Evolutionary conservation across 108 stramenopile genomes (phyloP).

Genomic region (Skeletonema menzelii): DNA sequence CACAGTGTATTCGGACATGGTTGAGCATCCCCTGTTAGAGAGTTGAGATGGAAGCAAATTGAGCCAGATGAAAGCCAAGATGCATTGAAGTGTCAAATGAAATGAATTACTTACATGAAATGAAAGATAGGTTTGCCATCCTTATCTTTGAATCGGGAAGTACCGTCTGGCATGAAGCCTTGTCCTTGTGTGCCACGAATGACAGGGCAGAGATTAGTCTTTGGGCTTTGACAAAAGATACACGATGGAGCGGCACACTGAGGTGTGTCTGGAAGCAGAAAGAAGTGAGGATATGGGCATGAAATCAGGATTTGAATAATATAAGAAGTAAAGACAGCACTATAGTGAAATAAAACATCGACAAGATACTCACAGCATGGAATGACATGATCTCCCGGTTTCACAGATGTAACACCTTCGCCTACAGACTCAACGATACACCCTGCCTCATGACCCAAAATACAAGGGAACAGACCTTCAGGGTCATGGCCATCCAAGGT

Average conservation of each 20-base stretch:
- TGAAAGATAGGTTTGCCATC: constrained; percentile 75
- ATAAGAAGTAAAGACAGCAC: too few species aligned
- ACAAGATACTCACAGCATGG: constrained; percentile 59
- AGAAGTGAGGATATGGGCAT: too few species aligned
- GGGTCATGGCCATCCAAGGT: constrained; percentile 90
- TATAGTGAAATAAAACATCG: not conserved
- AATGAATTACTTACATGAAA: constrained; percentile 57
- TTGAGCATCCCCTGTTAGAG: constrained; percentile 56
- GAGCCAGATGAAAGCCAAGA: too few species aligned
- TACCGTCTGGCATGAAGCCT: constrained; percentile 84
- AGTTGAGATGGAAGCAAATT: too few species aligned
- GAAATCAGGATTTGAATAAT: too few species aligned
- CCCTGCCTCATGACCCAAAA: constrained; percentile 79
- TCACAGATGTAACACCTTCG: constrained; percentile 78
- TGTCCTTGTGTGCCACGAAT: constrained; percentile 83
- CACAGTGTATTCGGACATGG: constrained; percentile 88
- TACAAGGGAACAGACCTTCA: constrained; percentile 90
- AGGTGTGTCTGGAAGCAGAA: constrained; percentile 51
- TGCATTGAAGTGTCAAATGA: too few species aligned
- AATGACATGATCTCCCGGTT: constrained; percentile 88
- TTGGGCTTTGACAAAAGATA: constrained; percentile 86
- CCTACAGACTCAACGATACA: constrained; percentile 89
- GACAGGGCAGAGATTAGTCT: constrained; percentile 91
- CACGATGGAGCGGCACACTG: constrained; percentile 73
- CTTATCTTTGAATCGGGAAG: constrained; percentile 43